These are phyloP conservation scores for Sclerotinia nivalis DNA, from an alignment of 2,329 filamentous ascomycete genomes.

Conservation along the genomic window DNA sequence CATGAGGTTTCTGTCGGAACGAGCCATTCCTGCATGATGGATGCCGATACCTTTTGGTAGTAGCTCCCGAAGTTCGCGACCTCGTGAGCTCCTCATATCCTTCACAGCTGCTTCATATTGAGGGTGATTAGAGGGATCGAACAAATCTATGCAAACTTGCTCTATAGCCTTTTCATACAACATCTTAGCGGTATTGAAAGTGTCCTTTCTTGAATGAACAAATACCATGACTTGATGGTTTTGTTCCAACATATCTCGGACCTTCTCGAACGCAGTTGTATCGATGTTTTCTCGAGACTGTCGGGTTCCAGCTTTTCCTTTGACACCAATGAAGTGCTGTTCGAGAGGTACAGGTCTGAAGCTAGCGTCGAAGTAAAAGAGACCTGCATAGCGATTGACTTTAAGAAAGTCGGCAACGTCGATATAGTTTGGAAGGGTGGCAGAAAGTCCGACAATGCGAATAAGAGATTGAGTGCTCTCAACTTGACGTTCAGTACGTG, in stretches of 20 bases:
- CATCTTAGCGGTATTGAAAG: constrained; percentile 81
- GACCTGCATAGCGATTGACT: constrained; percentile 86
- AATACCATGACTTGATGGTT: constrained; percentile 99
- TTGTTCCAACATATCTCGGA: constrained; percentile 83
- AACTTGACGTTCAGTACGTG: constrained; percentile 91
- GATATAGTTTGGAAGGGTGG: constrained; percentile 92
- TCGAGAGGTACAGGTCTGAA: constrained; percentile 95
- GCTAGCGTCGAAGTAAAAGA: constrained; percentile 96
- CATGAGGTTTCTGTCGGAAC: constrained; percentile 92
- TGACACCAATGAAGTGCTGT: constrained; percentile 96
- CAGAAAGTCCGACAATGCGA: constrained; percentile 91
- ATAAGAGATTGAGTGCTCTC: constrained; percentile 98
- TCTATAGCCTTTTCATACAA: constrained; percentile 85
- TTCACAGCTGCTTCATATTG: constrained; percentile 76
- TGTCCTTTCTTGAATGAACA: constrained; percentile 95
- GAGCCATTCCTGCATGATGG: constrained; percentile 95
- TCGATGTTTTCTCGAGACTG: constrained; percentile 88
- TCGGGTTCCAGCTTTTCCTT: constrained; percentile 81
- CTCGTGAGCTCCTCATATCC: constrained; percentile 83
- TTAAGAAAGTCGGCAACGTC: constrained; percentile 97
- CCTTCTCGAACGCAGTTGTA: constrained; percentile 85
- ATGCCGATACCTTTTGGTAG: constrained; percentile 89
- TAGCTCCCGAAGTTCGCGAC: constrained; percentile 83
- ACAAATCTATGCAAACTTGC: constrained; percentile 74
- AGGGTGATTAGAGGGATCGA: constrained; percentile 78